Evolutionary conservation across 2,329 filamentous ascomycete species (phyloP), one percentile per base, ranked within the genome.

Genomic region (Blumeria graminis): DNA sequence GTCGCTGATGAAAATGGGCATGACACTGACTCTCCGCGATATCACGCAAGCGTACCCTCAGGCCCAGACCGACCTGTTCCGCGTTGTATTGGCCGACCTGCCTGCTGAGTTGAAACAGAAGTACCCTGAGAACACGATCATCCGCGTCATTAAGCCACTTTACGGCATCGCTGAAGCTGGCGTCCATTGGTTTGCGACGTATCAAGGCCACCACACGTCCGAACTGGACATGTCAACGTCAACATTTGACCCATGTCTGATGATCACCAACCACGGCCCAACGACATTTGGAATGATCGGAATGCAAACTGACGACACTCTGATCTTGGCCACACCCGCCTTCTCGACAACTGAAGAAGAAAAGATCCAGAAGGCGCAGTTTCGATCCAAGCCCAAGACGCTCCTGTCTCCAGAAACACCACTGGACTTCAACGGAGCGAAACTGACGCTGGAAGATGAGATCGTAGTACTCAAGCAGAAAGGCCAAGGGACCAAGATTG

Each of bases 241-340:
- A 41, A 56, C 45, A 14, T 56, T 39, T 48, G 55, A 56, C 34
- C 55, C 43, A 14, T 56, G 46, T 50, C 34, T 56, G 8, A 28
- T 53, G 18, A 32, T 52, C 39, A 43, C 16, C 7, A 34, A 28
- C 8, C 10, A 48, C 10, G 46, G 18, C n/a, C 16, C 34, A 35
- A 28, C 22, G 22, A 28, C 22, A 33, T 57, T 57, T 46, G 56
- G 38, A 11, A 39, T 55, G 35, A 33, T 57, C 28, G 56, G 56
- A 10, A 10, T 57, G 3, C 56, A 57, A 43, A 57, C 56, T 6
- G 56, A 57, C 38, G 50, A 57, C 50, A 57, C 56, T 9, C 38
- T 57, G 14, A 36, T 55, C 28, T 14, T 41, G n/a, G 36, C 14
- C 32, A 36, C 46, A 28, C 14, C 18, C 6, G 9, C 13, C 18